Percentiles rank a stretch among this genome's conserved stretches.
Evolutionary conservation across 1,284 basidiomycete species (phyloP).

Genomic region (Cystobasidium slooffiae): DNA sequence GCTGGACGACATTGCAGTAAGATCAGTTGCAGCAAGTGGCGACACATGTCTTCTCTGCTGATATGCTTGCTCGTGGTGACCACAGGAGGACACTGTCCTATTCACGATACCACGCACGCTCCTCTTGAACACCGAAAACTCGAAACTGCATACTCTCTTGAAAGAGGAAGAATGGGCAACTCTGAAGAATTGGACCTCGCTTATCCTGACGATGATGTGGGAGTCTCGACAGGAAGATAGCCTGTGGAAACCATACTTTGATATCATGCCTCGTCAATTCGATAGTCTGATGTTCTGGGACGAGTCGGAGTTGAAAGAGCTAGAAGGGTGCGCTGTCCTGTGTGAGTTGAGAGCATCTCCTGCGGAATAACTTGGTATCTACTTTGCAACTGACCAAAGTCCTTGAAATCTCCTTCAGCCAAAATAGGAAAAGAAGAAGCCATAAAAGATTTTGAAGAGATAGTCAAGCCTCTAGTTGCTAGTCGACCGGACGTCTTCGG

Average conservation of each 20-base stretch:
- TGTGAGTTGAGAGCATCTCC: conserved; percentile 61
- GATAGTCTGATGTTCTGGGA: conserved; percentile 96
- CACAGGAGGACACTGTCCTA: conserved; percentile 71
- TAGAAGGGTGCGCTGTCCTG: conserved; percentile 82
- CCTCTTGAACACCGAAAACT: conserved; percentile 79
- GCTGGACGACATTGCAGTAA: conserved; percentile 70
- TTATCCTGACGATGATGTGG: conserved; percentile 96
- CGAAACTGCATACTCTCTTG: conserved; percentile 66
- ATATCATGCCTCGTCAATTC: conserved; percentile 70
- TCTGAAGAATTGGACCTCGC: conserved; percentile 62
- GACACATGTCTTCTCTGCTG: not conserved
- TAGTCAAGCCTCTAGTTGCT: conserved; percentile 57
- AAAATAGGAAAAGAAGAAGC: conserved; percentile 87
- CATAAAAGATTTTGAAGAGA: conserved; percentile 68
- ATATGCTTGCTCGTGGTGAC: not conserved
- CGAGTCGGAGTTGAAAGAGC: conserved; percentile 71
- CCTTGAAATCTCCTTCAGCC: conserved; percentile 52
- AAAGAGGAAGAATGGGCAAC: conserved; percentile 66
- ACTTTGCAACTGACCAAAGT: not conserved
- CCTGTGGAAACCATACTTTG: conserved; percentile 53
- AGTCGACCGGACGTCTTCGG: conserved; percentile 61
- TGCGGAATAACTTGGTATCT: conserved; percentile 39
- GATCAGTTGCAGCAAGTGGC: conserved; percentile 48
- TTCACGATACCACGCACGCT: conserved; percentile 81
- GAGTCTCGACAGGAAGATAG: conserved; percentile 63